These are phyloP conservation scores for Phyllosticta ampelicida DNA, from an alignment of 2,329 filamentous ascomycete genomes.

Conservation along the genomic window DNA sequence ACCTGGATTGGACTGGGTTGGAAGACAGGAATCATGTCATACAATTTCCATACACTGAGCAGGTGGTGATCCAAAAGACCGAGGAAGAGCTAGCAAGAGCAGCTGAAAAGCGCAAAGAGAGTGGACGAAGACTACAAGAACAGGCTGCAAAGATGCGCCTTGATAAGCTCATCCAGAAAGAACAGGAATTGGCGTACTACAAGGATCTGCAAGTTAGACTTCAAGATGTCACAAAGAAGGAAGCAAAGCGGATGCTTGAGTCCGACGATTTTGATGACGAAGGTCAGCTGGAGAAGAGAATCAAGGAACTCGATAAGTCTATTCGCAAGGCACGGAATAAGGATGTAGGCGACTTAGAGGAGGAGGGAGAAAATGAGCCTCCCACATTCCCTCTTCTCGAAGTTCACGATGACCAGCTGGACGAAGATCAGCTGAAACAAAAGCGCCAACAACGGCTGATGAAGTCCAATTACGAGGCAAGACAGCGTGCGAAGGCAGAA, in stretches of 20 bases:
- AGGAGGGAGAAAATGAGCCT: conserved; percentile 59
- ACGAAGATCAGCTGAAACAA: conserved; percentile 81
- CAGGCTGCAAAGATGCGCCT: conserved; percentile 96
- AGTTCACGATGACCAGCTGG: conserved; percentile 80
- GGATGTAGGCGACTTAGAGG: conserved; percentile 72
- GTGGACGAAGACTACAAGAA: conserved; percentile 79
- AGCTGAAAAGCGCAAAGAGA: conserved; percentile 91
- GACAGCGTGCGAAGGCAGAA: conserved; percentile 87
- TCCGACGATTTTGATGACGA: conserved; percentile 90
- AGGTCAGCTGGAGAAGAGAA: conserved; percentile 66
- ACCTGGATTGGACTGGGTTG: conserved; percentile 82
- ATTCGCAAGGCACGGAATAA: conserved; percentile 87
- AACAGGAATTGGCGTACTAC: conserved; percentile 91
- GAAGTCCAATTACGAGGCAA: conserved; percentile 89
- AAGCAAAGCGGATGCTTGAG: conserved; percentile 74
- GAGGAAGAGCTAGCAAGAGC: conserved; percentile 85
- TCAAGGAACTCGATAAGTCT: conserved; percentile 82
- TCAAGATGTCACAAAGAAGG: conserved; percentile 70
- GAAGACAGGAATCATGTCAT: conserved; percentile 83
- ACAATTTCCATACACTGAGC: conserved; percentile 89
- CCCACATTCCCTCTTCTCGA: conserved; percentile 85
- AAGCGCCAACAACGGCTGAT: conserved; percentile 87
- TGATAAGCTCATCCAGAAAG: conserved; percentile 90
- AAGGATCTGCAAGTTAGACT: conserved; percentile 68
- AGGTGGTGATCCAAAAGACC: conserved; percentile 80